Evolutionary conservation across 139 green algal genomes (phyloP).

Genomic region (Chlorella sp.): DNA sequence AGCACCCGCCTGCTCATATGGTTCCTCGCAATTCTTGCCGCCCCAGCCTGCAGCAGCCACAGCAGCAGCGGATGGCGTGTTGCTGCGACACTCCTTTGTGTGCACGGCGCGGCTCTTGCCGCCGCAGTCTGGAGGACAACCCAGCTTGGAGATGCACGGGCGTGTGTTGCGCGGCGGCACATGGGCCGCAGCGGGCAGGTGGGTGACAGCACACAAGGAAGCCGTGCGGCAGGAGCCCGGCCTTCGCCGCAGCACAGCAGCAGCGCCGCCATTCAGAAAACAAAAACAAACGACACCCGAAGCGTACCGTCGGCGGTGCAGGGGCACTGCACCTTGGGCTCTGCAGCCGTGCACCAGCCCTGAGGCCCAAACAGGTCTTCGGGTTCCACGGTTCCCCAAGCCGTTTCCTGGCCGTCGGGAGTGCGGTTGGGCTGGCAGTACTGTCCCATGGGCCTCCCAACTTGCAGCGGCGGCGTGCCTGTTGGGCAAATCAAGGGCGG

Average conservation of each 20-base stretch:
- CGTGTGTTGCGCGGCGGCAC: too few species aligned
- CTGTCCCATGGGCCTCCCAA: constrained; percentile 4
- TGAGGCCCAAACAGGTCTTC: constrained; percentile 45
- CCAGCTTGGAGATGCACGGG: too few species aligned
- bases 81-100: too few species aligned
- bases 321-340: constrained; percentile 15
- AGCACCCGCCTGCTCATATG: background rate
- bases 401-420: background rate
- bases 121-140: too few species aligned
- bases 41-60: background rate
- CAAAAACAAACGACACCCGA: too few species aligned
- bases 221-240: background rate
- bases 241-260: too few species aligned
- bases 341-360: constrained; percentile 56
- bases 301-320: background rate
- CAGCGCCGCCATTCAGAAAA: too few species aligned
- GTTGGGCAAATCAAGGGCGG: background rate
- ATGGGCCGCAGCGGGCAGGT: too few species aligned
- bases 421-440: constrained; percentile 26
- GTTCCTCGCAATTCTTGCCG: background rate
- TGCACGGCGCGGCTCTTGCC: too few species aligned
- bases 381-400: background rate
- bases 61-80: too few species aligned
- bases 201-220: background rate
- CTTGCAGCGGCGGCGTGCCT: background rate